A percentile compares a stretch with the other conserved stretches of the same genome.
phyloP scores from a whole-genome alignment of 139 green algal species.

The Chlamydomonas applanata region DNA sequence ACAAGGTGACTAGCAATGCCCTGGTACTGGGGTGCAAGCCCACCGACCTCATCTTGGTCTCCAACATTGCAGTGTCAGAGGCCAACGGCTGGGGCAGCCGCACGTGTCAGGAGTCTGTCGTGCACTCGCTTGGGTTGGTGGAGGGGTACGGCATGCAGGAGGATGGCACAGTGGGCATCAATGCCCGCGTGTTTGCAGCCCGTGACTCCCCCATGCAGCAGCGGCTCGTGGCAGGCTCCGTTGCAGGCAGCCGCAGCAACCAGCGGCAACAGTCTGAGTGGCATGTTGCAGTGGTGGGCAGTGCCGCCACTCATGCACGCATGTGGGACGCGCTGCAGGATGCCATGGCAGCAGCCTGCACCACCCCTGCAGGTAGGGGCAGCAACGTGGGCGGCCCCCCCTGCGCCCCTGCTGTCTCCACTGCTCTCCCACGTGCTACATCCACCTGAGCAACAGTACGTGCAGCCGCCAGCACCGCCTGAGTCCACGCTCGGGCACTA shows the following conservation, averaged over 20 bases:
- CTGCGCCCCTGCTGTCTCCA: not conserved
- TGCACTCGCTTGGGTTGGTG: not conserved
- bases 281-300: no score
- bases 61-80: not conserved
- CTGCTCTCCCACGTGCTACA: not conserved
- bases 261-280: no score
- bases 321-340: not conserved
- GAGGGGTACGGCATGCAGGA: not conserved
- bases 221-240: not conserved
- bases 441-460: not conserved
- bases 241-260: no score
- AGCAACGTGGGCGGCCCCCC: not conserved
- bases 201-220: no score
- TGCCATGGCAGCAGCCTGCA: not conserved
- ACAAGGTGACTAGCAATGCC: no score
- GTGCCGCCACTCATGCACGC: no score
- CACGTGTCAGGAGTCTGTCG: not conserved
- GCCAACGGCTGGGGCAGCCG: not conserved
- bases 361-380: not conserved
- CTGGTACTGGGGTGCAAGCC: not conserved
- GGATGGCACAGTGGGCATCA: not conserved
- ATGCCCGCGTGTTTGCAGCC: no score
- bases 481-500: not conserved
- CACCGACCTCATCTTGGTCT: slow-evolving; percentile 2
- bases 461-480: not conserved